These are phyloP conservation scores for Chrysoporthe cubensis DNA, from an alignment of 2,329 filamentous ascomycete species.

Conservation along the genomic window DNA sequence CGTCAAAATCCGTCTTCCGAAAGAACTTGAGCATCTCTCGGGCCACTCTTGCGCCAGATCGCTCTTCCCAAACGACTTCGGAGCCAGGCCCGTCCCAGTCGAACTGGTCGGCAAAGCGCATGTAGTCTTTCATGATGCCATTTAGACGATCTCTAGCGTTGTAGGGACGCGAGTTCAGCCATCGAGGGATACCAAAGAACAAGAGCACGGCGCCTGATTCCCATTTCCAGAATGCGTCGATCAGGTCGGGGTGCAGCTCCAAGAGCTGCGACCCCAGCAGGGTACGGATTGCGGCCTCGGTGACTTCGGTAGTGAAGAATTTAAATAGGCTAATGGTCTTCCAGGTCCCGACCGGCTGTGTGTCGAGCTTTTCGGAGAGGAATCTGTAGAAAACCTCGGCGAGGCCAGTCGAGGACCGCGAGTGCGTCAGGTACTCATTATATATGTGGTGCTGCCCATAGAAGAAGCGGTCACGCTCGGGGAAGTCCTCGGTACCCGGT, in stretches of 20 bases:
- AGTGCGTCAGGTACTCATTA: conserved; percentile 27
- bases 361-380: conserved; percentile 26
- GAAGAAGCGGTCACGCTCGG: conserved; percentile 29
- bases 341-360: conserved; percentile 24
- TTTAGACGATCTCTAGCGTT: conserved; percentile 22
- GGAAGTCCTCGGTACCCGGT: conserved; percentile 21
- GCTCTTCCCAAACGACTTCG: conserved; percentile 30
- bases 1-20: conserved; percentile 18
- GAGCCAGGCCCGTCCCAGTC: conserved; percentile 25
- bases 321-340: conserved; percentile 21
- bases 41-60: conserved; percentile 28
- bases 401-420: conserved; percentile 20
- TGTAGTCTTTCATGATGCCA: conserved; percentile 9
- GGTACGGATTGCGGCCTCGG: conserved; percentile 26
- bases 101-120: conserved; percentile 13
- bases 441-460: conserved; percentile 26
- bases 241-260: conserved; percentile 24
- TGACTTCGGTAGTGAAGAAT: conserved; percentile 28
- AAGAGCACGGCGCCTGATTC: conserved; percentile 26
- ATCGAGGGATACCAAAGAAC: conserved; percentile 24
- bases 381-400: conserved; percentile 25
- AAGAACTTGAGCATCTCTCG: conserved; percentile 26
- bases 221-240: conserved; percentile 31
- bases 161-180: conserved; percentile 25
- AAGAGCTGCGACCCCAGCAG: conserved; percentile 28